Base-by-base conservation (phyloP, 768 basidiomycete species). In the Lanmaoa pseudosensibilis region DNA sequence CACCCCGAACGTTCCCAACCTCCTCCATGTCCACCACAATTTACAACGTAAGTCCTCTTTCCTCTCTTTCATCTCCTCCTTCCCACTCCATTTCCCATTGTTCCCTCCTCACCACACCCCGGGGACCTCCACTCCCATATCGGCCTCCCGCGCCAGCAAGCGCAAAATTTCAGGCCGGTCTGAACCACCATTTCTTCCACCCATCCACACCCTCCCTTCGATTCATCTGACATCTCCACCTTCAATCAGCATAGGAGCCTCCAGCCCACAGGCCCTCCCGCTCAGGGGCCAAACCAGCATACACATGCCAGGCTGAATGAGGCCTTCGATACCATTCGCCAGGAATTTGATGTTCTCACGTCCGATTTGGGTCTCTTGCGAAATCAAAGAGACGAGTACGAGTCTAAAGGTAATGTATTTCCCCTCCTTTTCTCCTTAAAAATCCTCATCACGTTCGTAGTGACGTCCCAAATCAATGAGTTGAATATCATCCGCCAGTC, bases 401-500 rank as follows among this genome's bases (percentile, higher is more conserved):
- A 98, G 74, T 78, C 77, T 7, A 94, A 94, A 80, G 83, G 96
- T 95, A n/a, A 23, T 36, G 19, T 32, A 45, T 45, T 39, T 41
- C 45, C 18, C 9, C 25, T 23, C 46, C 57, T n/a, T 30, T 52
- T 44, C 25, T 7, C 52, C 36, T 47, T 37, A n/a, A 49, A 51
- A 39, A 27, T 27, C 39, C 57, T 61, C 53, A 65, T 56, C 49
- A 4, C 50, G 11, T 48, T 27, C 23, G 1, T 69, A 92, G 92
- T 92, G 47, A 80, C 82, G 5, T 78, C 79, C 27, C 96, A 98
- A 73, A 86, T 98, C 59, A 89, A 86, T 69, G 96, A 98, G 69
- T 78, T 98, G 52, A 90, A 88, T 62, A 85, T 88, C 67, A 94
- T 99, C 65, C 84, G 94, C 36, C 88, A 93, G 66, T 85, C 90